Conservation (phyloP, 805 yeast species). For the Spathaspora hagerdaliae region DNA sequence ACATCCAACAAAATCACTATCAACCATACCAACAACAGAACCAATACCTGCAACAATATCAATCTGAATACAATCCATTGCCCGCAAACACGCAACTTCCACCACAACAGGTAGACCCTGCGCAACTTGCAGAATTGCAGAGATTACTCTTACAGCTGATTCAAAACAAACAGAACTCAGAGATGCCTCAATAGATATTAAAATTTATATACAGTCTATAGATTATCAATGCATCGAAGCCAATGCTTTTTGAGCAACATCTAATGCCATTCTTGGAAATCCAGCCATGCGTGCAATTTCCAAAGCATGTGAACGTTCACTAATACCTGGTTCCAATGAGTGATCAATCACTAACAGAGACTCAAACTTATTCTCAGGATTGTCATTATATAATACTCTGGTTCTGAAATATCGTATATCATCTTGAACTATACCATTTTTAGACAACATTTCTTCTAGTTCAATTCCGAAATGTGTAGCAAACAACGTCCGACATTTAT, state of each 20-base stretch:
- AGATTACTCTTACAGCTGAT: slow-evolving; percentile 8
- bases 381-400: slow-evolving; percentile 17
- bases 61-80: slow-evolving; percentile 2
- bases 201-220: slow-evolving; percentile 1
- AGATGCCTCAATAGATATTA: slow-evolving; percentile 8
- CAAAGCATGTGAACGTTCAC: slow-evolving; percentile 70
- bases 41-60: slow-evolving; percentile 1
- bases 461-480: slow-evolving; percentile 75
- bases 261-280: slow-evolving; percentile 59
- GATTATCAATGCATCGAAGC: neutral
- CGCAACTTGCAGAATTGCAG: slow-evolving; percentile 7
- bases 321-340: slow-evolving; percentile 60
- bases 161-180: slow-evolving; percentile 23
- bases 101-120: slow-evolving; percentile 6
- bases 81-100: slow-evolving; percentile 4
- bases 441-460: slow-evolving; percentile 30
- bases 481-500: slow-evolving; percentile 71
- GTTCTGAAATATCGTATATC: slow-evolving; percentile 29
- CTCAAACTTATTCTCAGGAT: slow-evolving; percentile 9
- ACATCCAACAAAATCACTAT: slow-evolving; percentile 7
- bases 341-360: slow-evolving; percentile 47
- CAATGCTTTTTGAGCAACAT: slow-evolving; percentile 41
- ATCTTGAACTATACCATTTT: slow-evolving; percentile 22
- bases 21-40: slow-evolving; percentile 8
- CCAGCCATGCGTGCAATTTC: slow-evolving; percentile 78